Conservation (phyloP, 371 early-diverging fungal genomes). For the Apophysomyces variabilis region DNA sequence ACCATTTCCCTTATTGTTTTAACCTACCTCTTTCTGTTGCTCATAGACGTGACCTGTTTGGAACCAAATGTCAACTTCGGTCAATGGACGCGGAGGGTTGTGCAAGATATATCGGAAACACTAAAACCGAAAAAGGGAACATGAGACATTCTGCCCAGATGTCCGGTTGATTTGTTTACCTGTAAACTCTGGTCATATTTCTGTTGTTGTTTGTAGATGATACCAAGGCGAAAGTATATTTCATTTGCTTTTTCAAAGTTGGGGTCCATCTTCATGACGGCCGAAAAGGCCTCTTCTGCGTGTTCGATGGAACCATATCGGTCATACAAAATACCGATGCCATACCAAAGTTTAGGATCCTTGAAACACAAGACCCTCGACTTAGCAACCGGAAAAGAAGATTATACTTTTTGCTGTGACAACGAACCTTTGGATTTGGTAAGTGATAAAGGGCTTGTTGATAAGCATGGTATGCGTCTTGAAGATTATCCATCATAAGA, state of each 20-base stretch:
- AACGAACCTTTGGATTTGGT: conserved; percentile 79
- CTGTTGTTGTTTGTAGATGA: conserved; percentile 96
- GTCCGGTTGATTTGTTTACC: conserved; percentile 40
- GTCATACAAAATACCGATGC: conserved; percentile 97
- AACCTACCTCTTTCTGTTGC: conserved; percentile 86
- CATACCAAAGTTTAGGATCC: conserved; percentile 99
- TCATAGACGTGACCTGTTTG: conserved; percentile 98
- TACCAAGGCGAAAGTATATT: conserved; percentile 96
- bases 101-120: conserved; percentile 93
- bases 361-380: conserved; percentile 22
- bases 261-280: conserved; percentile 88
- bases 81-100: conserved; percentile 94
- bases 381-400: not conserved
- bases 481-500: conserved; percentile 93
- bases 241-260: conserved; percentile 96
- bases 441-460: conserved; percentile 91
- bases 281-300: conserved; percentile 96
- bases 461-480: conserved; percentile 91
- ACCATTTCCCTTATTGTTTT: not conserved
- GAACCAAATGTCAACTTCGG: conserved; percentile 95
- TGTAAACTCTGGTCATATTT: conserved; percentile 87
- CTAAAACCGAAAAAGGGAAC: conserved; percentile 12
- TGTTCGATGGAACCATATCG: conserved; percentile 95
- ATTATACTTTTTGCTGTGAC: too few species aligned
- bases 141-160: not conserved